A percentile compares a stretch with the other conserved stretches of the same genome.
Conservation (phyloP, 2,329 filamentous ascomycete genomes). For the Talaromyces islandicus region DNA sequence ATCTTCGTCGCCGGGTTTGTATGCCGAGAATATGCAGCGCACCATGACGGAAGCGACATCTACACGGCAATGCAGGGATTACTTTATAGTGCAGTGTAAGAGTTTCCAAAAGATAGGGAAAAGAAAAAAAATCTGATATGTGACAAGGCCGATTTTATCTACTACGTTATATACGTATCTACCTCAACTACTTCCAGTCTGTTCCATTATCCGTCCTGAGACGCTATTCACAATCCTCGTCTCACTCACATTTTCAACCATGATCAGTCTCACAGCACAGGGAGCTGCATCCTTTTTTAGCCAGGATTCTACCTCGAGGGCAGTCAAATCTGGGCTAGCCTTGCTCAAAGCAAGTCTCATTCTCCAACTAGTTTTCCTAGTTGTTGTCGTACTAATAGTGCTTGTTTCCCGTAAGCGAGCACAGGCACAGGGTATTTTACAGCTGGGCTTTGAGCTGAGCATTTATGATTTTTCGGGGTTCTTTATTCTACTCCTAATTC, state of each 20-base stretch:
- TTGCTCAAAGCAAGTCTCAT: not conserved
- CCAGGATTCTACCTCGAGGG: not conserved
- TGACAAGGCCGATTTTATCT: not conserved
- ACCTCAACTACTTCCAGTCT: not conserved
- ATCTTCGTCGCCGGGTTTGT: conserved; percentile 14
- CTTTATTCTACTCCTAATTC: not conserved
- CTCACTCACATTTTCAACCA: not conserved
- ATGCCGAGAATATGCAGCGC: conserved; percentile 12
- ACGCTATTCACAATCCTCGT: not conserved
- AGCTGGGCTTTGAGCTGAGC: not conserved
- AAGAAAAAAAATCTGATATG: not conserved
- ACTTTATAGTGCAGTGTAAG: not conserved
- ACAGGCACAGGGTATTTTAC: not conserved
- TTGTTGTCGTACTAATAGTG: not conserved
- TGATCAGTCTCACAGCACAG: not conserved
- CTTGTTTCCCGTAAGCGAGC: not conserved
- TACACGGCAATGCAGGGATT: conserved; percentile 11
- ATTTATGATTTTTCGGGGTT: not conserved
- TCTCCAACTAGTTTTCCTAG: not conserved
- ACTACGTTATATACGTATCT: not conserved
- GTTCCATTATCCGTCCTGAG: not conserved
- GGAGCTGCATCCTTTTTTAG: not conserved
- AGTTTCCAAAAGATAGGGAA: no score
- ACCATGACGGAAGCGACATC: conserved; percentile 1
- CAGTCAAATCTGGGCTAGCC: not conserved